Evolutionary conservation across 2,329 filamentous ascomycete genomes (phyloP).

Genomic region (Cladosporium sp.): DNA sequence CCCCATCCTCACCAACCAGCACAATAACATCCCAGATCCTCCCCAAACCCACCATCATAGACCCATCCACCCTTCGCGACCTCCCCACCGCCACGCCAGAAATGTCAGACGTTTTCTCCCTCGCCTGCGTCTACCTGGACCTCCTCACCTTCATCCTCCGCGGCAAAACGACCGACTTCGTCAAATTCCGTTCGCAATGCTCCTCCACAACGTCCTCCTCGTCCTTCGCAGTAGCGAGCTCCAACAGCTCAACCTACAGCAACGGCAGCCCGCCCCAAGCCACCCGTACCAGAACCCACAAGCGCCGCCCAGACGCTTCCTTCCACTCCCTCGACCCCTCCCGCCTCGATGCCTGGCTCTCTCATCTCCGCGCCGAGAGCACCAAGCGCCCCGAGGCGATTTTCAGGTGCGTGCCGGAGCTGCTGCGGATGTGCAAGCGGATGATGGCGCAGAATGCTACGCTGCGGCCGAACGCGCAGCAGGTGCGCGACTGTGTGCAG

Average conservation of each 20-base stretch:
- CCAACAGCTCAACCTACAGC: slow-evolving; percentile 14
- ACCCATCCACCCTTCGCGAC: slow-evolving; percentile 44
- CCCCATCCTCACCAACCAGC: slow-evolving; percentile 23
- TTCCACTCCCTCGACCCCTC: slow-evolving; percentile 68
- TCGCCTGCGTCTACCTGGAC: slow-evolving; percentile 72
- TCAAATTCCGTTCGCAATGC: slow-evolving; percentile 56
- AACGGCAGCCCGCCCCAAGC: slow-evolving; percentile 6
- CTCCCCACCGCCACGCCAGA: slow-evolving; percentile 38
- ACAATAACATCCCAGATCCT: slow-evolving; percentile 21
- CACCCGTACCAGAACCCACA: slow-evolving; percentile 3
- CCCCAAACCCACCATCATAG: slow-evolving; percentile 39
- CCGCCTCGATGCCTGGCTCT: slow-evolving; percentile 70
- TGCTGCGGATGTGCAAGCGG: slow-evolving; percentile 42
- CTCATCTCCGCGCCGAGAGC: slow-evolving; percentile 41
- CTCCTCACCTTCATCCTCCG: slow-evolving; percentile 69
- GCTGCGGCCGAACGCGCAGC: slow-evolving; percentile 43
- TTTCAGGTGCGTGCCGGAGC: slow-evolving; percentile 42
- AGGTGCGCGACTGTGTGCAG: slow-evolving; percentile 42
- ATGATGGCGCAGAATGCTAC: slow-evolving; percentile 46
- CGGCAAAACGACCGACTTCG: slow-evolving; percentile 65
- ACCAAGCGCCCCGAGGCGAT: slow-evolving; percentile 30
- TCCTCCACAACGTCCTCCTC: slow-evolving; percentile 27
- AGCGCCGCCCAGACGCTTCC: slow-evolving; percentile 57
- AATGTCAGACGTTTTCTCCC: slow-evolving; percentile 68
- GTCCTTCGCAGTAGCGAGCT: neutral